These are phyloP conservation scores for Fusarium newnesense DNA, from an alignment of 2,329 filamentous ascomycete species.

Conservation along the genomic window DNA sequence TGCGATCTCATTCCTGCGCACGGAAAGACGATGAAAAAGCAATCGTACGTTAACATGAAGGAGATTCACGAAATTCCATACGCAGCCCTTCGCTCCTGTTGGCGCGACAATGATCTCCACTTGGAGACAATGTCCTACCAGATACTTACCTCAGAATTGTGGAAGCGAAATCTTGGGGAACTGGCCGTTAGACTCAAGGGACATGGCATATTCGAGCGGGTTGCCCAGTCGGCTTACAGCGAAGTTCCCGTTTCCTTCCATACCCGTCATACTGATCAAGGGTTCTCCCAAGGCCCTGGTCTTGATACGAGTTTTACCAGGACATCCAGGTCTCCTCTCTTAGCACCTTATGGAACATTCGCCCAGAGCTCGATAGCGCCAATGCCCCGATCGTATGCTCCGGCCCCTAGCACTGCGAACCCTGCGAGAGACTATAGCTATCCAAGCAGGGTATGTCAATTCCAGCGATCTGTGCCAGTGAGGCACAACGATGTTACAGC, in stretches of 20 bases:
- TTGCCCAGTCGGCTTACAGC: not conserved
- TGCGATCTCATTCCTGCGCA: not conserved
- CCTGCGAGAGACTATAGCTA: too few relatives aligned
- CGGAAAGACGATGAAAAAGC: not conserved
- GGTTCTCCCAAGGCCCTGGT: not conserved
- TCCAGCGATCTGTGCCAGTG: not conserved
- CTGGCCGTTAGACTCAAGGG: not conserved
- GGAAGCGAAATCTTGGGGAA: not conserved
- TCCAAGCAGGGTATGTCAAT: not conserved
- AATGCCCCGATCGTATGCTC: not conserved
- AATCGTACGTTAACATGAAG: not conserved
- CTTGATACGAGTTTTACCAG: not conserved
- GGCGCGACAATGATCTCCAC: not conserved
- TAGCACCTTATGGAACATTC: not conserved
- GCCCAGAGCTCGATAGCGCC: not conserved
- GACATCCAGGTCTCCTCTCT: not conserved
- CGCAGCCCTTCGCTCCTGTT: not conserved
- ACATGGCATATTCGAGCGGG: not conserved
- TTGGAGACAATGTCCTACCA: not conserved
- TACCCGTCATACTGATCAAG: not conserved
- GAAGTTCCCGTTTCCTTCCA: not conserved
- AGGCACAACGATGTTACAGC: rapidly evolving
- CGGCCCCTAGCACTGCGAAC: not conserved
- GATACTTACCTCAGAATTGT: not conserved
- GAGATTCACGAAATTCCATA: not conserved